Evolutionary conservation across 805 yeast species (phyloP).

Genomic region (Candida peoriensis): DNA sequence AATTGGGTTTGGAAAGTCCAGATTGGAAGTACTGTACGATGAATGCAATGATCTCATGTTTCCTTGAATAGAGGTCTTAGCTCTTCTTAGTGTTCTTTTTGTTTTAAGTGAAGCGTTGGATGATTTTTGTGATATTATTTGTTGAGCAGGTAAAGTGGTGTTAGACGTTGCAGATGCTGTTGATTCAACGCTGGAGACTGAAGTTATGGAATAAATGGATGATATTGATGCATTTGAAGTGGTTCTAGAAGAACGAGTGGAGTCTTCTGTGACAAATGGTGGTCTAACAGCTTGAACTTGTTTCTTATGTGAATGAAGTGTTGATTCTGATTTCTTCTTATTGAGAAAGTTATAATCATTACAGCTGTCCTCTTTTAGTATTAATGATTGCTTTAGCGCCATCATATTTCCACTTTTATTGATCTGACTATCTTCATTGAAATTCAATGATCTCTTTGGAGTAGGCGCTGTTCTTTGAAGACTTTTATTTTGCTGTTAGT

Average conservation of each 20-base stretch:
- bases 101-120: conserved; percentile 1
- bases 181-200: conserved; percentile 20
- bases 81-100: conserved; percentile 17
- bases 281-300: conserved; percentile 8
- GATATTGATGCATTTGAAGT: conserved; percentile 21
- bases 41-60: conserved; percentile 14
- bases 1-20: conserved; percentile 12
- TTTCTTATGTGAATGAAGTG: conserved; percentile 6
- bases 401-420: too few species aligned
- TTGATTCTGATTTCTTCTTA: conserved; percentile 1
- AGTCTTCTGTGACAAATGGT: conserved; percentile 4
- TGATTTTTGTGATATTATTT: background rate
- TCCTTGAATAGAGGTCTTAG: conserved; percentile 13
- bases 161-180: conserved; percentile 4
- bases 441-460: conserved; percentile 15
- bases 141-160: conserved; percentile 3
- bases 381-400: too few species aligned
- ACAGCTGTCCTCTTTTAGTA: too few species aligned
- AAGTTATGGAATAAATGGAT: conserved; percentile 18
- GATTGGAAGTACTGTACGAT: conserved; percentile 13
- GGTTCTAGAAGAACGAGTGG: conserved; percentile 12
- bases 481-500: too few species aligned
- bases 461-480: conserved; percentile 10
- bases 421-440: conserved; percentile 8
- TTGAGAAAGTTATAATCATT: conserved; percentile 1